Percentiles rank a stretch among this genome's conserved stretches.
Evolutionary conservation across 768 basidiomycete genomes (phyloP).

Genomic region (Nidula microcarpa): DNA sequence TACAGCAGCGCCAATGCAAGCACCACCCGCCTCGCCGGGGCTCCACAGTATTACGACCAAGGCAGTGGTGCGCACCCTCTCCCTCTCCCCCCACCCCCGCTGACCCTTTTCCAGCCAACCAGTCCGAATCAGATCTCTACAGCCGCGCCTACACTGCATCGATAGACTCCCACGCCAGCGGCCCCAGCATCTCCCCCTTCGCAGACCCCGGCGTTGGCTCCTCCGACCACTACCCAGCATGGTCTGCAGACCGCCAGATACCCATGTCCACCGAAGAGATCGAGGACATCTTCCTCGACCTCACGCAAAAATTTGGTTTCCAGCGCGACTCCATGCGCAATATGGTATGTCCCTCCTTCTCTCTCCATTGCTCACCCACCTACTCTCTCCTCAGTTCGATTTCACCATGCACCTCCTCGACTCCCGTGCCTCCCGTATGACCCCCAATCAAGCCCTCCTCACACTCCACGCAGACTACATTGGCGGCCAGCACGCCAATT

Average conservation of each 20-base stretch:
- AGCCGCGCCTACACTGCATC: slow-evolving; percentile 52
- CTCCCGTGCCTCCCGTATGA: slow-evolving; percentile 97
- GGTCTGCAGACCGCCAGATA: slow-evolving; percentile 89
- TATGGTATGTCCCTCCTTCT: slow-evolving; percentile 53
- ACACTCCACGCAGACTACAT: slow-evolving; percentile 99
- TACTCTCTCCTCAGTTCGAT: slow-evolving; percentile 64
- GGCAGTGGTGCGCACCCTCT: slow-evolving; percentile 17
- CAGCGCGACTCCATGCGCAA: slow-evolving; percentile 95
- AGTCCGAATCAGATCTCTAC: slow-evolving; percentile 27
- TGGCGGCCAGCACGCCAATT: slow-evolving; percentile 97
- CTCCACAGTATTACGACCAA: slow-evolving; percentile 37
- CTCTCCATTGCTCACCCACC: slow-evolving; percentile 8
- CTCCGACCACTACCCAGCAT: slow-evolving; percentile 86
- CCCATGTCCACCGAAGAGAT: slow-evolving; percentile 98
- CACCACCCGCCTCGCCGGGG: slow-evolving; percentile 51
- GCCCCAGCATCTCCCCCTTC: slow-evolving; percentile 57
- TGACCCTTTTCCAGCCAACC: slow-evolving; percentile 14
- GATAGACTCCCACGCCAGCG: slow-evolving; percentile 58
- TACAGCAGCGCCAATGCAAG: slow-evolving; percentile 50
- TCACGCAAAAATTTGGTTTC: slow-evolving; percentile 98
- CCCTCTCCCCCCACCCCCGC: slow-evolving; percentile 1
- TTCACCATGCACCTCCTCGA: slow-evolving; percentile 98
- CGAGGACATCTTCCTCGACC: slow-evolving; percentile 97
- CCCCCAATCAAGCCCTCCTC: slow-evolving; percentile 91
- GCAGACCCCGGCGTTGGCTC: slow-evolving; percentile 48